These are phyloP conservation scores for Termitomyces sp. DNA, from an alignment of 768 basidiomycete species.

Conservation along the genomic window DNA sequence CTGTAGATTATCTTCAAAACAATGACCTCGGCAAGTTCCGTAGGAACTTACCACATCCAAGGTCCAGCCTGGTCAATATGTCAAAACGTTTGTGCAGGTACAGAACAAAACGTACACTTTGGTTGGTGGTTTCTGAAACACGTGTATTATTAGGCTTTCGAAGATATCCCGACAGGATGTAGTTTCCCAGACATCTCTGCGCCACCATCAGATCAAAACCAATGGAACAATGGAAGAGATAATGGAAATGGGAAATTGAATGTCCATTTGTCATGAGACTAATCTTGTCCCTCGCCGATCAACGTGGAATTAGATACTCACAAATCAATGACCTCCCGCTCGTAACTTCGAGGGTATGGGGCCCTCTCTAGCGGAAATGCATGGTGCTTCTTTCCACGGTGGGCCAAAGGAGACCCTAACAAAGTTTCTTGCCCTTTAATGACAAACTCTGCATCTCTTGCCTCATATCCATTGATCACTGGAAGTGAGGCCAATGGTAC, in stretches of 20 bases:
- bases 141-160: constrained; percentile 59
- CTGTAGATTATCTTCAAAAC: constrained; percentile 23
- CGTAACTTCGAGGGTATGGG: constrained; percentile 68
- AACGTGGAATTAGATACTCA: constrained; percentile 30
- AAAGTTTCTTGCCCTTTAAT: constrained; percentile 36
- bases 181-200: constrained; percentile 68
- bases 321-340: constrained; percentile 58
- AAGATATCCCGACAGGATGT: constrained; percentile 46
- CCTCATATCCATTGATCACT: constrained; percentile 18
- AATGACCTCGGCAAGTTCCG: not conserved
- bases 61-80: constrained; percentile 44
- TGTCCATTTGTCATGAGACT: not conserved
- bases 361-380: constrained; percentile 42
- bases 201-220: constrained; percentile 13
- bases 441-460: constrained; percentile 51
- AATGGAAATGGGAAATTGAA: not conserved
- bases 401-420: constrained; percentile 22
- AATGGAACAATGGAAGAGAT: not conserved
- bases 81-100: constrained; percentile 3
- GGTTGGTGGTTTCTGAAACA: constrained; percentile 51
- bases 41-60: constrained; percentile 58
- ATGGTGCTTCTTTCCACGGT: constrained; percentile 50
- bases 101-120: constrained; percentile 41
- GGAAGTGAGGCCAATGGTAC: constrained; percentile 5
- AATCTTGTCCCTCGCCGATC: constrained; percentile 3